Conservation (phyloP, 495 filamentous ascomycete species). For the Paragyromitra xinjiangensis region DNA sequence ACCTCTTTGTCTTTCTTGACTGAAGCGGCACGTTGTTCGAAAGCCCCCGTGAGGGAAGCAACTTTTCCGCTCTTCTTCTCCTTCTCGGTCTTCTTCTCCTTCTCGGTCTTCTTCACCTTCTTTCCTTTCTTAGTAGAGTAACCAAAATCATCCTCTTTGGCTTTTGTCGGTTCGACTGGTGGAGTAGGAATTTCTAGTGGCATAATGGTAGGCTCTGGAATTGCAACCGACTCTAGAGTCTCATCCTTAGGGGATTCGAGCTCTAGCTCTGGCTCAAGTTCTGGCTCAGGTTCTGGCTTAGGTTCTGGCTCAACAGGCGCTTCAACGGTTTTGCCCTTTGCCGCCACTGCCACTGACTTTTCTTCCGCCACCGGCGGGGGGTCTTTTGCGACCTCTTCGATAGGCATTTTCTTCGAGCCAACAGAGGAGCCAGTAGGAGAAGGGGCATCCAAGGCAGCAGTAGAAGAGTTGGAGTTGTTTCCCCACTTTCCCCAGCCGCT, state of each 20-base stretch:
- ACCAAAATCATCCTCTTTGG: conserved; percentile 15
- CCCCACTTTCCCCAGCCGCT: conserved; percentile 37
- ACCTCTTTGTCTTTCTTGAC: conserved; percentile 11
- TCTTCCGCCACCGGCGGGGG: background rate
- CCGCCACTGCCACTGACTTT: background rate
- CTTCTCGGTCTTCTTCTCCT: conserved; percentile 21
- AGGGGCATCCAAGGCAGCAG: conserved; percentile 32
- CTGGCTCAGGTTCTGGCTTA: conserved; percentile 12
- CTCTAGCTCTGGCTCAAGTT: conserved; percentile 23
- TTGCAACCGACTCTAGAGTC: conserved; percentile 8
- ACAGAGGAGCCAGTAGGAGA: conserved; percentile 19
- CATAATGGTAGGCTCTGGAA: conserved; percentile 5
- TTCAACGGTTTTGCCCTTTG: conserved; percentile 12
- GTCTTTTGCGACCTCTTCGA: conserved; percentile 22
- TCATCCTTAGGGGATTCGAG: conserved; percentile 14
- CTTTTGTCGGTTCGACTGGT: background rate
- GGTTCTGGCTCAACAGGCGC: conserved; percentile 3
- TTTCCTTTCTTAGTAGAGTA: conserved; percentile 1
- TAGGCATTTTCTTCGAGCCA: conserved; percentile 30
- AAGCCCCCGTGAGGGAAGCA: conserved; percentile 41
- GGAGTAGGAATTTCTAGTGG: conserved; percentile 7
- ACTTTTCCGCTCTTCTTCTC: conserved; percentile 40
- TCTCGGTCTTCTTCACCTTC: conserved; percentile 8
- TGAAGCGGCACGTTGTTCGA: conserved; percentile 26
- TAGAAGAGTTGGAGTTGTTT: conserved; percentile 26